These are phyloP conservation scores for Fusarium dimerum DNA, from an alignment of 2,329 filamentous ascomycete genomes.

Conservation along the genomic window DNA sequence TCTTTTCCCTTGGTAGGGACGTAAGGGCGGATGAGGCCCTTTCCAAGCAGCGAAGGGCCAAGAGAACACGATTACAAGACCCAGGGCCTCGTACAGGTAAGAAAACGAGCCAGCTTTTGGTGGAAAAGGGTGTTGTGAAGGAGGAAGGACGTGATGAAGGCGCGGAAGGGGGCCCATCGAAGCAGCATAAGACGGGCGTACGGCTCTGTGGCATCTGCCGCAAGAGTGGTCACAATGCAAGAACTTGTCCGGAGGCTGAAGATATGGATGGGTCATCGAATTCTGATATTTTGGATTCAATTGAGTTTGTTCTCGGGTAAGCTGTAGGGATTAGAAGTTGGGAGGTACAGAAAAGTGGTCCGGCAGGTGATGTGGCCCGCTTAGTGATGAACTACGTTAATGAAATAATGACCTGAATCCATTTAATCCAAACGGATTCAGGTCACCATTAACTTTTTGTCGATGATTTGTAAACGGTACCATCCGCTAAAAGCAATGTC, in stretches of 20 bases:
- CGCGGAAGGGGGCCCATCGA: neutral
- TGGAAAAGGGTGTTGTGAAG: neutral
- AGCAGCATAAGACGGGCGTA: neutral
- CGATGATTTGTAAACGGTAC: too few species aligned
- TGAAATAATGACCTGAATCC: too few species aligned
- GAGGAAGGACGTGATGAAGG: neutral
- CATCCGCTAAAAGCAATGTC: too few species aligned
- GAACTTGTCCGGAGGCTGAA: neutral
- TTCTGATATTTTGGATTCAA: neutral
- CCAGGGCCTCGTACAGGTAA: neutral
- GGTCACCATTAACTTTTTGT: too few species aligned
- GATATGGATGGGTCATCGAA: neutral
- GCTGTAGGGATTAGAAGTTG: neutral
- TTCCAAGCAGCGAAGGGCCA: conserved; percentile 5
- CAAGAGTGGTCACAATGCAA: neutral
- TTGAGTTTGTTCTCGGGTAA: neutral
- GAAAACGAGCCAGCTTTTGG: neutral
- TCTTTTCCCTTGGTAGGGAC: too few species aligned
- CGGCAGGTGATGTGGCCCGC: too few species aligned
- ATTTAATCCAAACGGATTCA: too few species aligned
- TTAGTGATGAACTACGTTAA: too few species aligned
- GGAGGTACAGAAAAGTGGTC: too few species aligned
- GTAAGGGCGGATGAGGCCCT: neutral
- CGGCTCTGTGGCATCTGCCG: neutral
- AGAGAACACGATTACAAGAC: conserved; percentile 2